Percentiles rank a stretch among this genome's conserved stretches.
Evolutionary conservation across 805 yeast genomes (phyloP).

Genomic region (Zygosaccharomyces rouxii): DNA sequence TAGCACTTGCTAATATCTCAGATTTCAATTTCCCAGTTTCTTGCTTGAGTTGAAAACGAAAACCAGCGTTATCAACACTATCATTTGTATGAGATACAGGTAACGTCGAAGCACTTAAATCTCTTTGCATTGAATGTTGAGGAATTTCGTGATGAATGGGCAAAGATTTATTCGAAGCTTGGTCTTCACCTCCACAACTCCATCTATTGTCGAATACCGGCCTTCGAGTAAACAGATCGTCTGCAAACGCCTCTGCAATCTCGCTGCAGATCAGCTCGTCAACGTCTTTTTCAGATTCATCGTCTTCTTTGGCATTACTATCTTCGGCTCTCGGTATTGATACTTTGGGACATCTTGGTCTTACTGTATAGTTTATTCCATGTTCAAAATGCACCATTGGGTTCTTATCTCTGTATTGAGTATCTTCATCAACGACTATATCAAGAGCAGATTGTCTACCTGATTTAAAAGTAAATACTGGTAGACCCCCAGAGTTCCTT

Average conservation of each 20-base stretch:
- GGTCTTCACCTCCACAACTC: conserved; percentile 2
- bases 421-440: not conserved
- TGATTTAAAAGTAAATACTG: not conserved
- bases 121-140: not conserved
- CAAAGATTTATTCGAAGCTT: not conserved
- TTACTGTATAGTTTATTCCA: conserved; percentile 14
- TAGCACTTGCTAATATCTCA: not conserved
- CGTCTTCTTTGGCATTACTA: not conserved
- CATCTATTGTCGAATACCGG: conserved; percentile 19
- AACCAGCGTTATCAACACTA: conserved; percentile 3
- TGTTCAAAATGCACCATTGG: conserved; percentile 23
- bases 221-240: conserved; percentile 14
- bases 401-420: conserved; percentile 7
- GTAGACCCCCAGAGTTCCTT: not conserved
- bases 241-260: conserved; percentile 15
- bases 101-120: not conserved
- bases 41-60: conserved; percentile 11
- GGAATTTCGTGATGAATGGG: not conserved
- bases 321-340: not conserved
- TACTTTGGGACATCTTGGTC: conserved; percentile 14
- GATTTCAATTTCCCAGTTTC: conserved; percentile 10
- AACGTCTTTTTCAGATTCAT: not conserved
- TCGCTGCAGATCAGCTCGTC: conserved; percentile 7
- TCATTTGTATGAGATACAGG: not conserved
- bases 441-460: conserved; percentile 3